Base-by-base conservation (phyloP, 805 yeast genomes). In the Teunomyces gatunensis region DNA sequence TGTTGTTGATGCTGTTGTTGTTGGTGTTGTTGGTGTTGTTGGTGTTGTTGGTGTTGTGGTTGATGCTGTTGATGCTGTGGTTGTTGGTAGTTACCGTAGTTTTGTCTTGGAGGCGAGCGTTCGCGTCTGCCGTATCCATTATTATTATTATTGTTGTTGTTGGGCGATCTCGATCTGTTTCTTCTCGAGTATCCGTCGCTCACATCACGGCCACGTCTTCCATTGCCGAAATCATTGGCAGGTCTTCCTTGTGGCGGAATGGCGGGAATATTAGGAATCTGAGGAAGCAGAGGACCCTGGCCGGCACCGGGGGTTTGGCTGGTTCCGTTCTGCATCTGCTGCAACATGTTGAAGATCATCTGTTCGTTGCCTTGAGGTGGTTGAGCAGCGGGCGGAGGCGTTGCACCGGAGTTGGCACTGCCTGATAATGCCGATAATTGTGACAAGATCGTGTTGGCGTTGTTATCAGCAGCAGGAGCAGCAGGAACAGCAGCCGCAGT, bases 121-220 rank as follows among this genome's bases (percentile, higher is more conserved):
- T 59, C 66, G 46, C 64, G 53, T 36, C 52, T 47, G 4, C 33
- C 39, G 25, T 53, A 51, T 36, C 65, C 57, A 49, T 45, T 45
- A 50, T 45, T 45, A 25, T 6, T 6, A 5, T 21, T 21, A 5
- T 6, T 6, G 7, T 57, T 56, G 35, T 58, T 57, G 34, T 54
- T 57, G n/a, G 83, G 83, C 13, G 84, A 79, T 57, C 83, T 67
- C 2, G 81, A 78, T 60, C 85, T 74, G 51, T 69, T 72, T 63
- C 81, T 73, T 65, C 82, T 71, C 6, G 74, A 69, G 47, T 74
- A 74, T 12, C 64, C 65, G 13, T 64, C 60, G 32, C 25, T 59
- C 64, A 13, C 59, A 35, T 61, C 67, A 29, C 65, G 57, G 47
- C 74, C 69, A 49, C 70, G 65, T 43, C 60, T 52, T 33, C 56